phyloP scores from a whole-genome alignment of 768 basidiomycete genomes.

The Lactarius pseudohatsudake region DNA sequence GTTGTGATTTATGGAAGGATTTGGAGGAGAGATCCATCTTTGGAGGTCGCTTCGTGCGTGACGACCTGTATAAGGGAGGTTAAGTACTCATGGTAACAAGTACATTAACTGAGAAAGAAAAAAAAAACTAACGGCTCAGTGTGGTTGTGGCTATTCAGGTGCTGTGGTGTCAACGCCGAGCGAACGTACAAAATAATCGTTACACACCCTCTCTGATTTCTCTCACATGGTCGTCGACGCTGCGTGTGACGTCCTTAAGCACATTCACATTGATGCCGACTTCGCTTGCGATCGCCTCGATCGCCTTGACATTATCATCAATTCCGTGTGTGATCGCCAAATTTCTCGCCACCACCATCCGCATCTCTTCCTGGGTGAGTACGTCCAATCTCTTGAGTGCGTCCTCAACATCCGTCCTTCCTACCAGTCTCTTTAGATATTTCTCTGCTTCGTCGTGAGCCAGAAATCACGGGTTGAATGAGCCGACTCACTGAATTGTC shows the following conservation, averaged over 20 bases:
- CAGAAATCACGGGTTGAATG: not conserved
- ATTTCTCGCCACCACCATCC: not conserved
- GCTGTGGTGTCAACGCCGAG: not conserved
- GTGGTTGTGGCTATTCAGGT: not conserved
- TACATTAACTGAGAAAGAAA: not conserved
- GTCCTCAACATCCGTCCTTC: not conserved
- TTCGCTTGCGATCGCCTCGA: not conserved
- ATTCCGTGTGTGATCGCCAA: not conserved
- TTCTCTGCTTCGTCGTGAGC: not conserved
- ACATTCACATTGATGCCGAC: not conserved
- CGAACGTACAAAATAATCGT: no score
- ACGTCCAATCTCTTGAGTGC: constrained; percentile 4
- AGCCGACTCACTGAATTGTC: not conserved
- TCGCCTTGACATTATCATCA: not conserved
- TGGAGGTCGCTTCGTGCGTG: not conserved
- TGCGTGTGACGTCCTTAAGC: not conserved
- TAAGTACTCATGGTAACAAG: not conserved
- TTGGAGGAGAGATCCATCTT: constrained; percentile 10
- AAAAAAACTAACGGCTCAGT: not conserved
- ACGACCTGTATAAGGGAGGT: not conserved
- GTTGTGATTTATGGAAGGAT: constrained; percentile 11
- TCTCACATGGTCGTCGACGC: not conserved
- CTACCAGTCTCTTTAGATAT: not conserved
- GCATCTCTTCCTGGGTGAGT: constrained; percentile 9
- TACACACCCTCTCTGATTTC: not conserved